Conservation (phyloP, 345 rosid species). For the Citrus maxima region DNA sequence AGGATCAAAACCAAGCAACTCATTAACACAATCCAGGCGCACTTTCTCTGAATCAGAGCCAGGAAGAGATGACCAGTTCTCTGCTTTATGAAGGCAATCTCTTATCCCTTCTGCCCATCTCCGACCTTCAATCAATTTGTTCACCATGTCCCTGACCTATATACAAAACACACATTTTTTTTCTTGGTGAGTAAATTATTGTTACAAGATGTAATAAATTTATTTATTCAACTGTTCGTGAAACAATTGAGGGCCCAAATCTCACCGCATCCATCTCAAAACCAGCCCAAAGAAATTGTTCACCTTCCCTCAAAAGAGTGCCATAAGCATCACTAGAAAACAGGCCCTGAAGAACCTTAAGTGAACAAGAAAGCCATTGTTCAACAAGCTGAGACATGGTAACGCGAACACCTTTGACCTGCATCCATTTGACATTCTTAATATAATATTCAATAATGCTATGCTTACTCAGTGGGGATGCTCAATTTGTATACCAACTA, state of each 20-base stretch:
- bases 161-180: slow-evolving; percentile 12
- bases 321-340: slow-evolving; percentile 51
- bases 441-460: background rate
- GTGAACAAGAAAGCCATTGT: slow-evolving; percentile 60
- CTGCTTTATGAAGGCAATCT: slow-evolving; percentile 50
- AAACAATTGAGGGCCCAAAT: slow-evolving; percentile 19
- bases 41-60: slow-evolving; percentile 41
- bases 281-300: slow-evolving; percentile 98
- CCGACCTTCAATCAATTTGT: slow-evolving; percentile 52
- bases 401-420: slow-evolving; percentile 54
- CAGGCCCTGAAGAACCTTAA: slow-evolving; percentile 38
- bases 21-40: slow-evolving; percentile 38
- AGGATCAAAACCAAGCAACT: slow-evolving; percentile 53
- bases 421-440: slow-evolving; percentile 11
- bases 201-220: background rate
- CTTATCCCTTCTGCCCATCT: slow-evolving; percentile 74
- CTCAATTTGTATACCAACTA: too few relatives aligned
- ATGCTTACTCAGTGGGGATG: too few relatives aligned
- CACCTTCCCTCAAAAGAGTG: slow-evolving; percentile 69
- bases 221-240: background rate
- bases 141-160: slow-evolving; percentile 67
- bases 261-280: slow-evolving; percentile 85
- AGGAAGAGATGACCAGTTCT: slow-evolving; percentile 32
- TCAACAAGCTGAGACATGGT: slow-evolving; percentile 64
- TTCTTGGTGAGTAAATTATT: slow-evolving; percentile 1